A percentile compares a stretch with the other conserved stretches of the same genome.
These are phyloP conservation scores for Fraxinus floribunda DNA, from an alignment of 305 asterid species.

Conservation along the genomic window DNA sequence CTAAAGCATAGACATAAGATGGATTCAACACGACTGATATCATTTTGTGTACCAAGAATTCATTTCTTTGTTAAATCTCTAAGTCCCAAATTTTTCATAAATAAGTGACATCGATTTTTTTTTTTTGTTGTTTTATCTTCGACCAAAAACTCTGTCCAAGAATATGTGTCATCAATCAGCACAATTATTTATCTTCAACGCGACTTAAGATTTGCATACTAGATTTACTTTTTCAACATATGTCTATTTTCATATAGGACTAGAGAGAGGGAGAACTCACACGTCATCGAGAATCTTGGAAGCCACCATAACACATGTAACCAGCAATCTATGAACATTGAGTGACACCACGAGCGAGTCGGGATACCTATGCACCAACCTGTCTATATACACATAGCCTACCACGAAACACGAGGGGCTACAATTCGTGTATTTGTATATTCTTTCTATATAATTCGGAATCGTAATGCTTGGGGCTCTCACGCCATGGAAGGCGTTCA, in stretches of 20 bases:
- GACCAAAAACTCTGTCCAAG: background rate
- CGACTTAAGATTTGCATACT: background rate
- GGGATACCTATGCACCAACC: slow-evolving; percentile 71
- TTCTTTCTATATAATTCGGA: slow-evolving; percentile 71
- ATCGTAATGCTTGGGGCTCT: slow-evolving; percentile 71
- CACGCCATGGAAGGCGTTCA: slow-evolving; percentile 67
- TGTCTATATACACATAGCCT: slow-evolving; percentile 83
- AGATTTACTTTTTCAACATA: background rate
- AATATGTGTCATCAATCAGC: background rate
- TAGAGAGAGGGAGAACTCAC: slow-evolving; percentile 39
- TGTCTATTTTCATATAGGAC: background rate
- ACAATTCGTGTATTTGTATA: slow-evolving; percentile 80
- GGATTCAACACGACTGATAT: background rate
- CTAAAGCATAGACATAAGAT: background rate
- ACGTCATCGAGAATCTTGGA: slow-evolving; percentile 86
- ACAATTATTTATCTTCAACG: background rate
- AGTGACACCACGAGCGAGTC: slow-evolving; percentile 72
- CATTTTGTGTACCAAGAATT: background rate
- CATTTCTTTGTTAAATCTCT: background rate
- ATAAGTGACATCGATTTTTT: background rate
- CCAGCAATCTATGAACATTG: slow-evolving; percentile 75
- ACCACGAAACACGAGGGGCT: slow-evolving; percentile 93
- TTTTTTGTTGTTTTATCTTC: background rate
- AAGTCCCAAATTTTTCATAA: background rate
- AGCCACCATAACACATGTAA: slow-evolving; percentile 82